These are phyloP conservation scores for Gleditsia sinensis DNA, from an alignment of 306 rosid genomes.

Conservation along the genomic window DNA sequence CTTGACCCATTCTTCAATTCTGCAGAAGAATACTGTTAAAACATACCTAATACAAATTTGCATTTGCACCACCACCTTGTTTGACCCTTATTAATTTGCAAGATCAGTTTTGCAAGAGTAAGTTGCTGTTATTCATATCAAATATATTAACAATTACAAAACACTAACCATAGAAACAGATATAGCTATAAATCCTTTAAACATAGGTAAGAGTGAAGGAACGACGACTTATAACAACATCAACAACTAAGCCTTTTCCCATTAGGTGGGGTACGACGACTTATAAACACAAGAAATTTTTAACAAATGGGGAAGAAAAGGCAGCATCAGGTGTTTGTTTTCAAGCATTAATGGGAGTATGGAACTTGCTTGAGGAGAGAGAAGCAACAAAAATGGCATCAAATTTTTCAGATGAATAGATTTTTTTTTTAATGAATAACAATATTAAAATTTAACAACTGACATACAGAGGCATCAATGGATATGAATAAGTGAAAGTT, in stretches of 20 bases:
- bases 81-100: neutral
- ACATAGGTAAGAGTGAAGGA: neutral
- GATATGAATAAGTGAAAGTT: neutral
- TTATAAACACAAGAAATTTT: neutral
- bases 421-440: neutral
- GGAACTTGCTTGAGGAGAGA: neutral
- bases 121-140: neutral
- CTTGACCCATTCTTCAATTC: constrained; percentile 67
- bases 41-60: neutral
- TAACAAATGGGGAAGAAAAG: neutral
- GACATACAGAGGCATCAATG: neutral
- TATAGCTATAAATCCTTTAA: neutral
- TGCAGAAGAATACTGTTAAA: constrained; percentile 29
- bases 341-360: neutral
- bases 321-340: neutral
- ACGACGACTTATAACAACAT: neutral
- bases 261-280: neutral
- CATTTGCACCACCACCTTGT: constrained; percentile 4
- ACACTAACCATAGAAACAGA: neutral
- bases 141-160: neutral
- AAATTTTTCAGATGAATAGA: neutral
- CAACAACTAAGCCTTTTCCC: too few species aligned
- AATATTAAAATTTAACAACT: neutral
- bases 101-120: neutral
- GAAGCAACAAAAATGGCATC: neutral